Percentiles rank a stretch among this genome's conserved stretches.
Conservation (phyloP, 345 rosid species). For the Salix koriyanagi region DNA sequence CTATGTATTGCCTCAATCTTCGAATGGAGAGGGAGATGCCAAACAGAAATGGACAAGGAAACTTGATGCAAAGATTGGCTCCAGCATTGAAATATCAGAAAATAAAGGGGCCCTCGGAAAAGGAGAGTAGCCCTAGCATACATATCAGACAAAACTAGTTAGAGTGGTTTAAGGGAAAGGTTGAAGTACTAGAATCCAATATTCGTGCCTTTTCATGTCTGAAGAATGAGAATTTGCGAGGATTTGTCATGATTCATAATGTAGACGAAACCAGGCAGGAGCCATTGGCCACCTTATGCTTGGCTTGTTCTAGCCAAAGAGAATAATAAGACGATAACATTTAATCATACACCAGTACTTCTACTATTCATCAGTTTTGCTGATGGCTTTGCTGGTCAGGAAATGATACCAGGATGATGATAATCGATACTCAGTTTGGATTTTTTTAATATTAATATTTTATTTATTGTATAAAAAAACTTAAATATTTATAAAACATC, state of each 20-base stretch:
- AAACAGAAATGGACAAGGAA: conserved; percentile 34
- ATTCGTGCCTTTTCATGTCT: conserved; percentile 5
- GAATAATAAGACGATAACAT: background rate
- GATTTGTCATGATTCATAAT: conserved; percentile 22
- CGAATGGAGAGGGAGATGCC: conserved; percentile 39
- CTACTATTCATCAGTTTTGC: conserved; percentile 17
- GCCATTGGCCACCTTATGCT: background rate
- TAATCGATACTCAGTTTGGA: no score
- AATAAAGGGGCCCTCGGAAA: background rate
- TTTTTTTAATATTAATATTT: no score
- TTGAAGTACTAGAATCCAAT: background rate
- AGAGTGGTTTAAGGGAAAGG: conserved; percentile 24
- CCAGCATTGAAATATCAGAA: conserved; percentile 19
- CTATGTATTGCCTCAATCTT: conserved; percentile 13
- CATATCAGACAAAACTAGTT: conserved; percentile 1
- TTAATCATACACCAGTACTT: background rate
- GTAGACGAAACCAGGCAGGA: background rate
- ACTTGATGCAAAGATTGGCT: conserved; percentile 18
- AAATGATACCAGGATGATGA: background rate
- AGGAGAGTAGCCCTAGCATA: background rate
- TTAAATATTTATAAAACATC: no score
- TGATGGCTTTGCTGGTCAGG: background rate
- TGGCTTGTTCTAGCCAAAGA: conserved; percentile 23
- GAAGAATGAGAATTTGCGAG: background rate
- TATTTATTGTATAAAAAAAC: no score